Percentiles rank a stretch among this genome's conserved stretches.
Evolutionary conservation across 2,329 filamentous ascomycete genomes (phyloP).

Genomic region (Diplodia corticola): DNA sequence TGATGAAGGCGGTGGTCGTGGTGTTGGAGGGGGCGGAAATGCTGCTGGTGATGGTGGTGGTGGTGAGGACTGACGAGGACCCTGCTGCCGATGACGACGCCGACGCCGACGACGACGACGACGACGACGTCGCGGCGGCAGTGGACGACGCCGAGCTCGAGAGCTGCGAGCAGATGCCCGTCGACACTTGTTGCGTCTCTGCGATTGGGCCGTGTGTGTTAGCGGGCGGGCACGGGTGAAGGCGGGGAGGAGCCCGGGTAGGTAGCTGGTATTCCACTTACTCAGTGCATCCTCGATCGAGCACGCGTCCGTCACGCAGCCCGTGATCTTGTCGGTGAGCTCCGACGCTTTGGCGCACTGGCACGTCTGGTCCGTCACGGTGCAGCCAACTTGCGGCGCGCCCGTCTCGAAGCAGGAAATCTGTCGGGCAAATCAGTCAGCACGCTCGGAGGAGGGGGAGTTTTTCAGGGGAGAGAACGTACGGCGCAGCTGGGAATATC

Average conservation of each 20-base stretch:
- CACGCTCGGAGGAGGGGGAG: not conserved
- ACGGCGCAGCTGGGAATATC: conserved; percentile 39
- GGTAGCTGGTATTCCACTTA: conserved; percentile 32
- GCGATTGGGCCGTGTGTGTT: not conserved
- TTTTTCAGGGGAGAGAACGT: conserved; percentile 25
- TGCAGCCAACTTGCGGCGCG: conserved; percentile 51
- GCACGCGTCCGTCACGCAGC: conserved; percentile 44
- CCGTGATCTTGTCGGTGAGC: conserved; percentile 43
- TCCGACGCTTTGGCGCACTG: conserved; percentile 50
- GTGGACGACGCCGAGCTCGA: conserved; percentile 27
- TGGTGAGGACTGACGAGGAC: conserved; percentile 15
- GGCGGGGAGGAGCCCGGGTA: not conserved
- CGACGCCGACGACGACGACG: conserved; percentile 25
- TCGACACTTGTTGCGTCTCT: conserved; percentile 27
- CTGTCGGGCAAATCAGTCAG: conserved; percentile 30
- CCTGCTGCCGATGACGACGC: not conserved
- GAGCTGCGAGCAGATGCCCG: conserved; percentile 30
- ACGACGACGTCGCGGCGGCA: conserved; percentile 28
- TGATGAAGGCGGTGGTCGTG: not conserved
- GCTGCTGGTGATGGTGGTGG: not conserved
- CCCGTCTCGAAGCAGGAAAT: conserved; percentile 51
- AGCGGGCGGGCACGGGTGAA: not conserved
- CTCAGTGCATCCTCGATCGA: conserved; percentile 39
- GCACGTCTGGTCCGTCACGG: conserved; percentile 50
- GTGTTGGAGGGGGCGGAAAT: conserved; percentile 16